Base-by-base conservation (phyloP, 2,329 filamentous ascomycete species). In the Acrodontium crateriforme region DNA sequence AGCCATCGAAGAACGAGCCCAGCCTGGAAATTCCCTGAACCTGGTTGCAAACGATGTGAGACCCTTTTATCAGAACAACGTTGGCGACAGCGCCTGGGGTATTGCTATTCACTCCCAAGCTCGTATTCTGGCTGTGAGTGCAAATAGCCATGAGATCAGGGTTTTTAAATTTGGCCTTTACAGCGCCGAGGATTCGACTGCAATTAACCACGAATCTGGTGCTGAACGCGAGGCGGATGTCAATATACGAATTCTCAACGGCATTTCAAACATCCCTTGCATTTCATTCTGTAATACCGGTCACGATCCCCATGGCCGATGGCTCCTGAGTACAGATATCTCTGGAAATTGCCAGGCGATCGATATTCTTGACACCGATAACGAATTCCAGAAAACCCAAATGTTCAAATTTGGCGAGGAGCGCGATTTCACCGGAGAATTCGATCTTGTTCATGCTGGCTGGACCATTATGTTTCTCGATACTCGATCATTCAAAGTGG, bases 71-170 rank as follows among this genome's bases (percentile, higher is more conserved):
- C 70, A 73, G 33, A 69, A 78, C 19, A 84, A 79, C 47, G 83
- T 93, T 2, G 70, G 71, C 2, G 59, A 56, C 14, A 87, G 81
- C 34, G 87, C 85, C 2, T 98, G 89, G 89, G 89, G 87, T 0
- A 55, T 93, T 25, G 78, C 83, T 6, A 67, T 93, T 8, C 87
- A 95, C 50, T 67, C 71, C 36, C 60, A 74, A 37, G 82, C 81
- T n/a, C 73, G 85, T 0, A 60, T 94, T 36, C 78, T 98, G 37
- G 89, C 87, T 1, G 76, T 91, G 20, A 81, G 79, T 42, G 74
- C 80, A 0, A 98, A 98, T 49, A 69, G 65, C 0, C 59, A 62
- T 13, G 45, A 58, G 10, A 65, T 79, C 16, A 67, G 62, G 3
- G 59, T 78, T 1, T 69, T 71, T 41, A 68, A 69, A 9, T 70